Evolutionary conservation across 352 stramenopile genomes (phyloP), one percentile per base, ranked within the genome.

Genomic region (Phytophthora cryptogea): DNA sequence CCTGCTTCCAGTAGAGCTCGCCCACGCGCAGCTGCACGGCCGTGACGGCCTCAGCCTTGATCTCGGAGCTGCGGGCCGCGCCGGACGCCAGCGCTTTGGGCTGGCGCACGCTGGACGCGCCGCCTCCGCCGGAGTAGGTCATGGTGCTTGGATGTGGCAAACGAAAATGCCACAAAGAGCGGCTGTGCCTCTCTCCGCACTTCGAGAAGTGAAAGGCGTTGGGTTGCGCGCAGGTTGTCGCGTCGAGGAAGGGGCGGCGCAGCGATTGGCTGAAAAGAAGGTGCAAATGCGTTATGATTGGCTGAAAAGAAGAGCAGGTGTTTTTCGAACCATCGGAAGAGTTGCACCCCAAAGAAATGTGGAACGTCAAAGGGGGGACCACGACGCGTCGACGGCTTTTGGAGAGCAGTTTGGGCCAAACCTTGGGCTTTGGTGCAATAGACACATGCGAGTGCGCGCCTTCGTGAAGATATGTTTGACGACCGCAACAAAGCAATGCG

Each of bases 1-100:
- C 74, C 44, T 92, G 79, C 36, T 83, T 86, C 86, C 86, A 94
- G 68, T 92, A 94, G 36, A 94, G 67, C 11, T 92, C 86, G 35
- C 86, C 86, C 6, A 94, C 70, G 48, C 78, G 81, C 41, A 90
- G 56, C 16, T 69, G 40, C 44, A 51, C 41, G 13, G 46, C 48
- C 4, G 61, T 46, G 7, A 65, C 50, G 23, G 48, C 41, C 28
- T 70, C 60, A 1, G 50, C 57, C 49, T 66, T 62, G 16, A 53
- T 33, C 33, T 62, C 54, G 13, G 52, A 68, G 42, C 16, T 56
- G 31, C 27, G 23, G 10, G 30, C 28, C 10, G 33, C 9, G 13
- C 41, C n/a, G 5, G 55, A 46, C 17, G 44, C 20, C 30, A 51
- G 31, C 23, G 59, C 26, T 20, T 66, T 66, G 42, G 35, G 46